phyloP scores from a whole-genome alignment of 1,139 yeast species.

The Zhuliangozyma parablackwelliae region DNA sequence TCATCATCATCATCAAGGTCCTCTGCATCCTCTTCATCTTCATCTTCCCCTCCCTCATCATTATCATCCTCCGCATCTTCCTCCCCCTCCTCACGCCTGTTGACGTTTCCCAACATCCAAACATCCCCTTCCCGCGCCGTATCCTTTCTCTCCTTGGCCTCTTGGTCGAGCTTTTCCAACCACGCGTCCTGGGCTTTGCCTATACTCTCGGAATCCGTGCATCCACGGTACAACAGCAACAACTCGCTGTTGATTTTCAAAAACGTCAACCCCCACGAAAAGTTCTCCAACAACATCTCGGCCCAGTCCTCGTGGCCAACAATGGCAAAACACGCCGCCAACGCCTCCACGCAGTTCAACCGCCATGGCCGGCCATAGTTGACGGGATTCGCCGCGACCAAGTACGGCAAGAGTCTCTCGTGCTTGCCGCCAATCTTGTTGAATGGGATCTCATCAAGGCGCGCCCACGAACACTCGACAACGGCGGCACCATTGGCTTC shows the following conservation, averaged over 20 bases:
- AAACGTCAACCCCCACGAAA: constrained; percentile 91
- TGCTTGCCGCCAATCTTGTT: constrained; percentile 85
- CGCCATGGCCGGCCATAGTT: constrained; percentile 97
- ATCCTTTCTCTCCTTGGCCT: constrained; percentile 59
- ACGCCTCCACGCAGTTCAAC: constrained; percentile 92
- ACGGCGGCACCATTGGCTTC: constrained; percentile 88
- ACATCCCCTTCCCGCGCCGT: constrained; percentile 54
- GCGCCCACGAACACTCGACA: constrained; percentile 98
- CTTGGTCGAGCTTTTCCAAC: constrained; percentile 65
- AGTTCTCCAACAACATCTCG: constrained; percentile 62
- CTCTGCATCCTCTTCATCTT: constrained; percentile 1
- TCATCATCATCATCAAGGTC: no score
- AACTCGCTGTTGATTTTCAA: constrained; percentile 78
- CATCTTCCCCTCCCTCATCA: constrained; percentile 4
- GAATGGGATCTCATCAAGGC: constrained; percentile 93
- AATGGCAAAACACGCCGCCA: constrained; percentile 95
- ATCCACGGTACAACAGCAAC: constrained; percentile 65
- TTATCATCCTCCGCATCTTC: constrained; percentile 6
- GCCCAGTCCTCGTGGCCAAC: constrained; percentile 95
- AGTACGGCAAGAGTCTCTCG: constrained; percentile 82
- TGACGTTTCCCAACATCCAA: constrained; percentile 79
- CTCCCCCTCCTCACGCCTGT: constrained; percentile 29
- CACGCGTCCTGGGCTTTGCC: constrained; percentile 71
- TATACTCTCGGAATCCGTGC: constrained; percentile 79
- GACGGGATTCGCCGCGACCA: constrained; percentile 95